Evolutionary conservation across 2,329 filamentous ascomycete genomes (phyloP), one percentile per base, ranked within the genome.

Genomic region (Aspergillus neoniger): DNA sequence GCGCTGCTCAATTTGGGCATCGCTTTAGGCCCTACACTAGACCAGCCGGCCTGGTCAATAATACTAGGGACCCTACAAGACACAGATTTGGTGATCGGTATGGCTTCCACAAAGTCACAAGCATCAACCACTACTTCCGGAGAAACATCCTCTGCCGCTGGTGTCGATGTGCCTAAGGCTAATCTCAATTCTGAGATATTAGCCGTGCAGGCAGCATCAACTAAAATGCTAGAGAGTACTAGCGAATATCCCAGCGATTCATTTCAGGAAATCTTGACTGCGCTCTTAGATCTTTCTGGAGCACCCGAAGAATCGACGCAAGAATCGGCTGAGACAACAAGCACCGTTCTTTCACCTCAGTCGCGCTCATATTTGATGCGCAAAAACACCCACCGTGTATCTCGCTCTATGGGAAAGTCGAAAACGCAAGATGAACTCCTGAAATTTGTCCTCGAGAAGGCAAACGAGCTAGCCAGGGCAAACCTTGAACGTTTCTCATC

Each of bases 1-100:
- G 95, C 95, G 30, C 82, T 99, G 15, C 80, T 99, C n/a, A 99
- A 99, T 68, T 79, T 99, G 3, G 95, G 95, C 2, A 99, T 98
- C 69, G 95, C 95, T 2, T 79, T 99, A 1, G 95, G 95, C 0
- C 92, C 95, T 3, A 96, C 92, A 0, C 82, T 99, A 0, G 88
- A 90, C 38, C 82, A 85, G 14, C 91, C 71, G 60, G 74, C 94
- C 0, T 99, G 96, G 91, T 88, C 88, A 1, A 98, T 99, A 60
- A 83, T 99, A 15, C 83, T 99, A 1, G 93, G 96, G 70, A 96
- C 93, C 0, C 79, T 99, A 7, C 92, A 97, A 70, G 91, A 97
- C 74, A 93, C 94, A 2, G 95, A 98, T 69, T 87, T 96, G 63
- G 88, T 98, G 4, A 83, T 97, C 25, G 90, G 73, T 14, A 67